These are phyloP conservation scores for Adansonia gregorii DNA, from an alignment of 441 rosid genomes.

Conservation along the genomic window DNA sequence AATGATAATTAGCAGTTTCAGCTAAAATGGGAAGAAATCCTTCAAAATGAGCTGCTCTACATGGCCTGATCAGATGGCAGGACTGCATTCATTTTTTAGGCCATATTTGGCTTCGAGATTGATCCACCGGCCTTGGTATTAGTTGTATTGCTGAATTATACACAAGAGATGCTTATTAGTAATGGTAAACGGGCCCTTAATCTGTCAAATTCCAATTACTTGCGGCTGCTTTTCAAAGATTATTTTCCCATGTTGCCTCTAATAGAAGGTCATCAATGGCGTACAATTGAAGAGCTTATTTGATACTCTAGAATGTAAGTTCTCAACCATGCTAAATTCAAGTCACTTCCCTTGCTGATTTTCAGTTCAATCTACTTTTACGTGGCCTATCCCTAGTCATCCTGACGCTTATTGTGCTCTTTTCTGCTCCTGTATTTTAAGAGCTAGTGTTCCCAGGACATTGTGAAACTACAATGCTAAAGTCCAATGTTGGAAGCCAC, in stretches of 20 bases:
- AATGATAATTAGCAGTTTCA: not conserved
- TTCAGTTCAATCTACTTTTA: not conserved
- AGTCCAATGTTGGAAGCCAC: not conserved
- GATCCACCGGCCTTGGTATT: not conserved
- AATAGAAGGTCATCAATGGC: not conserved
- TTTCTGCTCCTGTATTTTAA: too few relatives aligned
- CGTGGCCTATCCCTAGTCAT: not conserved
- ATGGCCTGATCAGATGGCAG: not conserved
- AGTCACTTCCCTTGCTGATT: not conserved
- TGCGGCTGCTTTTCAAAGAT: not conserved
- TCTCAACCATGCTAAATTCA: not conserved
- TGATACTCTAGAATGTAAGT: not conserved
- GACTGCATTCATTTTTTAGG: too few relatives aligned
- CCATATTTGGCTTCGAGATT: not conserved
- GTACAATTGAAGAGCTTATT: not conserved
- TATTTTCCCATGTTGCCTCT: not conserved
- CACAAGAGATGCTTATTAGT: not conserved
- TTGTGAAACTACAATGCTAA: not conserved
- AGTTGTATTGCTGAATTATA: not conserved
- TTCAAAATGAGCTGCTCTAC: not conserved
- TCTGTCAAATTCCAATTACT: conserved; percentile 9
- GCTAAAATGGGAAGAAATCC: conserved; percentile 13
- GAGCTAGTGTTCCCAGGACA: not conserved
- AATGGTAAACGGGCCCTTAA: not conserved
- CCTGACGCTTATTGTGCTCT: too few relatives aligned